phyloP scores from a whole-genome alignment of 352 stramenopile species.

The Globisporangium nagaii region DNA sequence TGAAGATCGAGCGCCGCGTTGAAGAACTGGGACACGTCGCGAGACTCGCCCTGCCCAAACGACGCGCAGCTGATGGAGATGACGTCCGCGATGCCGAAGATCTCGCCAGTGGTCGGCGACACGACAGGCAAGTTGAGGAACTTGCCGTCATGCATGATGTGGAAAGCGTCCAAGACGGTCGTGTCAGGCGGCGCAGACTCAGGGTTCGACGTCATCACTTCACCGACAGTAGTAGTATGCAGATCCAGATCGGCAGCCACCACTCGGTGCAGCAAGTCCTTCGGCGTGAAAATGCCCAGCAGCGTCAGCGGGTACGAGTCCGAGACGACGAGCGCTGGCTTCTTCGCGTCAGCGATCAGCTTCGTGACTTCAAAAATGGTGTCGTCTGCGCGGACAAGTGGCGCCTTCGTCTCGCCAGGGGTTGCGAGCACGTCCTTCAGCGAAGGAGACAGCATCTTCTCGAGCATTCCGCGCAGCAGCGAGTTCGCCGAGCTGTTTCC shows the following conservation, averaged over 20 bases:
- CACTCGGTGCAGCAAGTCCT: slow-evolving; percentile 96
- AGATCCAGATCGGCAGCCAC: slow-evolving; percentile 89
- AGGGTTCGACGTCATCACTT: slow-evolving; percentile 95
- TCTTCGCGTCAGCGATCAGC: slow-evolving; percentile 74
- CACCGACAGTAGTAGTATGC: slow-evolving; percentile 81
- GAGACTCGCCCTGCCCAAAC: slow-evolving; percentile 62
- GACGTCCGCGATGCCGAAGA: slow-evolving; percentile 79
- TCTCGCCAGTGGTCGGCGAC: slow-evolving; percentile 53
- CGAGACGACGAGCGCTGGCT: slow-evolving; percentile 73
- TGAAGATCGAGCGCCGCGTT: slow-evolving; percentile 70
- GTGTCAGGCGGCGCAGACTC: slow-evolving; percentile 92
- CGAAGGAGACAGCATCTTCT: slow-evolving; percentile 84
- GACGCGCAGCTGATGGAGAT: slow-evolving; percentile 72
- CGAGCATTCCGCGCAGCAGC: slow-evolving; percentile 74
- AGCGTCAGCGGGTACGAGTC: slow-evolving; percentile 58
- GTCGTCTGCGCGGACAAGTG: slow-evolving; percentile 67
- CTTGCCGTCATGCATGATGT: slow-evolving; percentile 98
- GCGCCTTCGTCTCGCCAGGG: slow-evolving; percentile 58
- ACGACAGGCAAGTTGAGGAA: slow-evolving; percentile 97
- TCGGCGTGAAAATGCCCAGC: slow-evolving; percentile 97
- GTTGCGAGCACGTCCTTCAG: slow-evolving; percentile 68
- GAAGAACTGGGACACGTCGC: slow-evolving; percentile 76
- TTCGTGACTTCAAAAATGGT: slow-evolving; percentile 65
- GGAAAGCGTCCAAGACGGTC: slow-evolving; percentile 94
- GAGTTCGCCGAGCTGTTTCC: slow-evolving; percentile 48